Evolutionary conservation across 352 stramenopile genomes (phyloP).

Genomic region (Globisporangium uncinulatum): DNA sequence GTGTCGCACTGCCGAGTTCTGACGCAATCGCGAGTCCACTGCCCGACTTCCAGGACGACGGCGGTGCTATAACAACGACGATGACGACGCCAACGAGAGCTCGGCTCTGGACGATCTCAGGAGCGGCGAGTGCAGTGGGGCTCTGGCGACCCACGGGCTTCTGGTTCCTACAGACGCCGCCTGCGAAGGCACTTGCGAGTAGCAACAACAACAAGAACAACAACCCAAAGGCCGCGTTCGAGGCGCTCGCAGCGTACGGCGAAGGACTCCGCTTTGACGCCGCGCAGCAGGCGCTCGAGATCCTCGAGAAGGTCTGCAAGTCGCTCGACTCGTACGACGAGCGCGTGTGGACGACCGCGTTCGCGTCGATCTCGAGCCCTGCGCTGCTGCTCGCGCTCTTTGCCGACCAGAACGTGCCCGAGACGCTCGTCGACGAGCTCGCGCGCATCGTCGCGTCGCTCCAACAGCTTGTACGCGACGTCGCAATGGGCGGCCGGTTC

Average conservation of each 20-base stretch:
- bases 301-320: slow-evolving; percentile 29
- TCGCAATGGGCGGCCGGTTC: slow-evolving; percentile 41
- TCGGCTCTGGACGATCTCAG: slow-evolving; percentile 44
- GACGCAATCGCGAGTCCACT: not conserved
- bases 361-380: slow-evolving; percentile 47
- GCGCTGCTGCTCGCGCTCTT: slow-evolving; percentile 65
- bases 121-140: slow-evolving; percentile 44
- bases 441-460: slow-evolving; percentile 42
- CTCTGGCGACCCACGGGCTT: slow-evolving; percentile 50
- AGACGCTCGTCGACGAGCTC: slow-evolving; percentile 55
- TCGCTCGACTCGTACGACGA: slow-evolving; percentile 10
- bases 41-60: not conserved
- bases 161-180: slow-evolving; percentile 57
- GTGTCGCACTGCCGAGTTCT: slow-evolving; percentile 24
- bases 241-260: slow-evolving; percentile 45
- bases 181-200: slow-evolving; percentile 35
- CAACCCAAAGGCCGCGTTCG: slow-evolving; percentile 31
- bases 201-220: slow-evolving; percentile 3
- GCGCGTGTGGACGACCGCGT: slow-evolving; percentile 19
- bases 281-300: slow-evolving; percentile 52
- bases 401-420: slow-evolving; percentile 23
- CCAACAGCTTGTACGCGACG: slow-evolving; percentile 40
- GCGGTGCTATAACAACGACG: not conserved
- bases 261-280: slow-evolving; percentile 47
- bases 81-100: slow-evolving; percentile 3